Conservation (phyloP, 306 rosid genomes). For the Parietaria judaica region DNA sequence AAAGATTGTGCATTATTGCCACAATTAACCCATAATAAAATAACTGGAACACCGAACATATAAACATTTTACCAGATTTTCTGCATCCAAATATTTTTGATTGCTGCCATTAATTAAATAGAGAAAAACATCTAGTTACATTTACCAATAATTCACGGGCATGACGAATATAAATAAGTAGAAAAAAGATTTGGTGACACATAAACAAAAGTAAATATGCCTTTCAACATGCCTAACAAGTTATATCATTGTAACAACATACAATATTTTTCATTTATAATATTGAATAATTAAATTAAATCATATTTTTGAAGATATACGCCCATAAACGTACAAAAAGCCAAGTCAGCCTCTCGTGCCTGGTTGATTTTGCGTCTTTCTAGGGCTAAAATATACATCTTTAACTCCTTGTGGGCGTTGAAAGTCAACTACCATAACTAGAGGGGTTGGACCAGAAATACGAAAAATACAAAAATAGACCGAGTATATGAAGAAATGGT, state of each 20-base stretch:
- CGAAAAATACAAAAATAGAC: background rate
- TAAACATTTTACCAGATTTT: constrained; percentile 8
- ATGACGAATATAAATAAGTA: background rate
- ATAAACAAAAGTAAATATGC: background rate
- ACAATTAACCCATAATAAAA: no score
- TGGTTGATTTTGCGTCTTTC: background rate
- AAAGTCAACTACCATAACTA: constrained; percentile 33
- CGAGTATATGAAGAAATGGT: background rate
- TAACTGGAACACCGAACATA: no score
- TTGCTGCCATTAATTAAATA: background rate
- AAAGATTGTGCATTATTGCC: no score
- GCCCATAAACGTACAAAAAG: background rate
- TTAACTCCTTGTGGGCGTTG: constrained; percentile 39
- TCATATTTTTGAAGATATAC: no score
- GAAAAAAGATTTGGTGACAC: background rate
- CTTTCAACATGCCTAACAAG: background rate
- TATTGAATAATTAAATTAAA: no score
- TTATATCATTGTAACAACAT: background rate
- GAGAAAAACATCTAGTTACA: constrained; percentile 17
- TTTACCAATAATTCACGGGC: background rate
- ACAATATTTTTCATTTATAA: no score
- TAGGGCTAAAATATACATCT: background rate
- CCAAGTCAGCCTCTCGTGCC: constrained; percentile 4
- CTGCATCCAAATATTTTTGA: constrained; percentile 10
- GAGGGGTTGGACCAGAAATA: constrained; percentile 10